Conservation (phyloP, 306 rosid species). For the Lablab purpureus region DNA sequence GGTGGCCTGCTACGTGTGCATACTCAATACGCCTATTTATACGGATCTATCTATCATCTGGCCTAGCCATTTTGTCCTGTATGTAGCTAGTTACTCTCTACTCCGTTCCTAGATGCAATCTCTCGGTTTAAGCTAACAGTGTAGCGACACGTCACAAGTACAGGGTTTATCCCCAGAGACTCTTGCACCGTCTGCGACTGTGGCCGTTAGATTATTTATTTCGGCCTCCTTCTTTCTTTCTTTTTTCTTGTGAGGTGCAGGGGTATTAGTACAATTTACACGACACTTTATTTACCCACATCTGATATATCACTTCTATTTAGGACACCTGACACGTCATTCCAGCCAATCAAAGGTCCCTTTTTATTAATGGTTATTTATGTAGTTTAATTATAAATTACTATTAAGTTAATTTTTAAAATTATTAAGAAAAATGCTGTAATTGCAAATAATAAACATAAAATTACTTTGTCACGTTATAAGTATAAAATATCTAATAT, state of each 20-base stretch:
- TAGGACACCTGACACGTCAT: too few species aligned
- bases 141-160: background rate
- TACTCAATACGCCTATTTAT: constrained; percentile 36
- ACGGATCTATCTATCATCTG: constrained; percentile 37
- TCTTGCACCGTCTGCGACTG: background rate
- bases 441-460: too few species aligned
- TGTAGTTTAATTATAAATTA: too few species aligned
- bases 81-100: background rate
- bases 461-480: background rate
- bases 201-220: background rate
- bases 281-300: background rate
- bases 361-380: background rate
- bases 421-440: too few species aligned
- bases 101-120: background rate
- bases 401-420: too few species aligned
- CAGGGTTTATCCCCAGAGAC: background rate
- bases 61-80: background rate
- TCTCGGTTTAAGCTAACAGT: background rate
- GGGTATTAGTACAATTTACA: background rate
- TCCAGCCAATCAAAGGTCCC: too few species aligned
- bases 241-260: background rate
- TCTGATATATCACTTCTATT: too few species aligned
- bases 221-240: background rate
- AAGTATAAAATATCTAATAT: background rate
- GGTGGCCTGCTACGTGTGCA: constrained; percentile 41